Percentiles rank a stretch among this genome's conserved stretches.
Conservation (phyloP, 2,329 filamentous ascomycete species). For the Cladorrhinum sp. region DNA sequence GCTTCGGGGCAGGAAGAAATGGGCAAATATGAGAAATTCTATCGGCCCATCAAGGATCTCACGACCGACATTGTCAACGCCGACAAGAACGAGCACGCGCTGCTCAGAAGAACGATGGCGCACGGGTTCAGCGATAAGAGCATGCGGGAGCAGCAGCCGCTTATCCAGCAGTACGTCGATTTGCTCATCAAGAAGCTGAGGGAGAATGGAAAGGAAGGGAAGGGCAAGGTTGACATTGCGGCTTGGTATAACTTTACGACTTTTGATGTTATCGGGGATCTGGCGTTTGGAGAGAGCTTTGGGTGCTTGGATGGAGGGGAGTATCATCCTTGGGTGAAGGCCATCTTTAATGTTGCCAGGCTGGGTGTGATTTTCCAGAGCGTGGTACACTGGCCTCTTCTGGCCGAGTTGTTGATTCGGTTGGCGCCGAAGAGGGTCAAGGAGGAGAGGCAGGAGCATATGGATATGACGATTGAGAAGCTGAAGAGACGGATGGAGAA, state of each 20-base stretch:
- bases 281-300: conserved; percentile 30
- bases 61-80: conserved; percentile 33
- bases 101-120: conserved; percentile 36
- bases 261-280: conserved; percentile 31
- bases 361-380: conserved; percentile 23
- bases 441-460: conserved; percentile 23
- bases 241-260: conserved; percentile 38
- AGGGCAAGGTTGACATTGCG: conserved; percentile 26
- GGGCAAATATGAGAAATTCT: conserved; percentile 31
- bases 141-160: conserved; percentile 41
- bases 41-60: conserved; percentile 25
- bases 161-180: conserved; percentile 39
- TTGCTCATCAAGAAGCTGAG: conserved; percentile 34
- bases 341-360: conserved; percentile 23
- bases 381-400: conserved; percentile 18
- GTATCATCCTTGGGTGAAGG: conserved; percentile 28
- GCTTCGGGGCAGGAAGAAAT: conserved; percentile 28
- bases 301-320: conserved; percentile 22
- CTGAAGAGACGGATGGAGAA: conserved; percentile 23
- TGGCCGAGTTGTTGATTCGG: conserved; percentile 18
- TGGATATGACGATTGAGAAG: conserved; percentile 22
- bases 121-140: conserved; percentile 40
- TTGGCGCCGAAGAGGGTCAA: conserved; percentile 17
- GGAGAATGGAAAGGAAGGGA: conserved; percentile 15
- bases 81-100: conserved; percentile 33